Conservation (phyloP, 495 filamentous ascomycete species). For the Massariosphaeria phaeospora region DNA sequence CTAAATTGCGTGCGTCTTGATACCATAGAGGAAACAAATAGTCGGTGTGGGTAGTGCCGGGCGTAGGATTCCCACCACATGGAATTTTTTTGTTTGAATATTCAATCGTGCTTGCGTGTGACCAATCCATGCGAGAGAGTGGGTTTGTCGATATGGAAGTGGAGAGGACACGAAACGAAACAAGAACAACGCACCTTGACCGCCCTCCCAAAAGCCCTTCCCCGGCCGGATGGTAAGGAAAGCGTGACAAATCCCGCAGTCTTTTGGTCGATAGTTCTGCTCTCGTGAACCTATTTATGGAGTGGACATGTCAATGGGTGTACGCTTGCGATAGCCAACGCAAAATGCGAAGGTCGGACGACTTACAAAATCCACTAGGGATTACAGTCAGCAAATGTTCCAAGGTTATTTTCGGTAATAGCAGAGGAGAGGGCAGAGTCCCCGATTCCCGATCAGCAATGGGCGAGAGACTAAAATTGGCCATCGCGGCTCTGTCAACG, state of each 20-base stretch:
- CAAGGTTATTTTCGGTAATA: conserved; percentile 40
- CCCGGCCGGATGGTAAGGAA: conserved; percentile 64
- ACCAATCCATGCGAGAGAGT: too few relatives aligned
- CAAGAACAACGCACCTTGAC: conserved; percentile 68
- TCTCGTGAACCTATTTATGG: conserved; percentile 54
- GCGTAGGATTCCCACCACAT: too few relatives aligned
- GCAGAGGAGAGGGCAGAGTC: conserved; percentile 14
- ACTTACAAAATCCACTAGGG: conserved; percentile 28
- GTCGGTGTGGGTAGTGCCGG: too few relatives aligned
- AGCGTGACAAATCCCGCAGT: conserved; percentile 72
- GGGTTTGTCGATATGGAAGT: too few relatives aligned
- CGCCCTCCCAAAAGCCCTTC: conserved; percentile 87
- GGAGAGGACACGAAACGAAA: too few relatives aligned
- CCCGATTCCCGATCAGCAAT: too few relatives aligned
- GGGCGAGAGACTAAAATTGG: too few relatives aligned
- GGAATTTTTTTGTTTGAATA: too few relatives aligned
- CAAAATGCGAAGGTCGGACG: background rate
- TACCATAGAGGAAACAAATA: too few relatives aligned
- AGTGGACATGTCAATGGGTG: conserved; percentile 19
- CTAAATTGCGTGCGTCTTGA: too few relatives aligned
- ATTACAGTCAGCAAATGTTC: conserved; percentile 7
- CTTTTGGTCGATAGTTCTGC: conserved; percentile 75
- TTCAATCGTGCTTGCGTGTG: too few relatives aligned
- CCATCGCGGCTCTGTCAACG: too few relatives aligned
- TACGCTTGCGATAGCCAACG: background rate